Evolutionary conservation across 768 basidiomycete genomes (phyloP).

Genomic region (Russula sp.): DNA sequence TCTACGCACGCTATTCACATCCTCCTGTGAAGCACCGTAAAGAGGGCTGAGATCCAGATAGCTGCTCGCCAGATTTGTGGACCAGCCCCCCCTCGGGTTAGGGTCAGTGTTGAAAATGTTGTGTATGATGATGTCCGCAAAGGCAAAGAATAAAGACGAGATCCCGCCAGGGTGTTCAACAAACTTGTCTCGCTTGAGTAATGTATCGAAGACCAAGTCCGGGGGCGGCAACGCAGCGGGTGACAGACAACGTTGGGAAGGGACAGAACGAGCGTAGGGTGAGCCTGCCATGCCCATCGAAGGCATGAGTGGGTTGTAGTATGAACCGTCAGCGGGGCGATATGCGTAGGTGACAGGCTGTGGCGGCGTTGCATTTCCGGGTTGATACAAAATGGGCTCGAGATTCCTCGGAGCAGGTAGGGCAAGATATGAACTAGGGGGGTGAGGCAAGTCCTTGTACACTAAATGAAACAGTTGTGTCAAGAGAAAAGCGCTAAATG

Average conservation of each 20-base stretch:
- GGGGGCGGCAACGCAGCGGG: conserved; percentile 57
- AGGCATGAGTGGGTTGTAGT: conserved; percentile 39
- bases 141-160: conserved; percentile 72
- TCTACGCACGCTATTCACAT: conserved; percentile 50
- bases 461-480: conserved; percentile 12
- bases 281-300: conserved; percentile 38
- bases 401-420: conserved; percentile 6
- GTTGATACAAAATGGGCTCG: not conserved
- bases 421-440: conserved; percentile 27
- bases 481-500: not conserved
- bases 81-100: conserved; percentile 39
- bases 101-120: conserved; percentile 61
- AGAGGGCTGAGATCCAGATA: conserved; percentile 76
- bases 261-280: conserved; percentile 58
- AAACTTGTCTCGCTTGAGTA: conserved; percentile 46
- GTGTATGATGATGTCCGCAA: conserved; percentile 76
- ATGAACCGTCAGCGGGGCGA: conserved; percentile 39
- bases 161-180: conserved; percentile 49
- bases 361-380: not conserved
- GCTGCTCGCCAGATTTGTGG: conserved; percentile 61
- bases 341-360: conserved; percentile 24
- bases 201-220: conserved; percentile 65
- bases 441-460: conserved; percentile 31
- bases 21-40: conserved; percentile 57
- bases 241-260: conserved; percentile 46